Base-by-base conservation (phyloP, 768 basidiomycete species). In the Candolleomyces eurysporus region DNA sequence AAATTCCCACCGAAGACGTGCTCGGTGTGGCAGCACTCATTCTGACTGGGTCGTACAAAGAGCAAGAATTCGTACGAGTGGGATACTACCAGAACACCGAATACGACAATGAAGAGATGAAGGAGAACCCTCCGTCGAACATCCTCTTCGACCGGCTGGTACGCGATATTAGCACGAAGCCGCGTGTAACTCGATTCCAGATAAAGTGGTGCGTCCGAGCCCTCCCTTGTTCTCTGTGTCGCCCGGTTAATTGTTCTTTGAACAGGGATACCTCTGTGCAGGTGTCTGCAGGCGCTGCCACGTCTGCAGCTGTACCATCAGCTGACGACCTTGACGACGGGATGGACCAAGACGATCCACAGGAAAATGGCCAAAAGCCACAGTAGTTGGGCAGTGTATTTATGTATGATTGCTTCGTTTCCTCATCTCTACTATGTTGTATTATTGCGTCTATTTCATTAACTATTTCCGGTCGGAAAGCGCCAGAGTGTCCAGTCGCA, bases 81-180 rank as follows among this genome's bases (percentile, higher is more conserved):
- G 97, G 97, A 7, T 98, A 99, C 73, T 99, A 99, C 74, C 97
- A 98, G 76, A 96, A 98, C 71, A 98, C 96, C 26, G 96, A 98
- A 74, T 98, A 98, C 70, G 96, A 97, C 73, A 93, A 91, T 67
- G 92, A 94, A 57, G 94, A 93, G 75, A 88, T 96, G 87, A 90
- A 87, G 72, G 83, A 87, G 69, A 83, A 75, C 14, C 90, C 88
- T 16, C 89, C 92, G 8, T 64, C 72, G 26, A 79, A 82, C 60
- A 91, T 94, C 56, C 74, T 85, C 69, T 91, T 94, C 71, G 90
- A 95, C 26, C 78, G 87, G 49, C 76, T 99, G 31, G 85, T 92
- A 63, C 81, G 97, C 64, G 93, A 96, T 68, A 89, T 98, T 72
- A 94, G 88, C 65, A 82, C 88, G 54, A 98, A 97, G 69, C 94